Evolutionary conservation across 2,329 filamentous ascomycete species (phyloP).

Genomic region (Didymella pinodella): DNA sequence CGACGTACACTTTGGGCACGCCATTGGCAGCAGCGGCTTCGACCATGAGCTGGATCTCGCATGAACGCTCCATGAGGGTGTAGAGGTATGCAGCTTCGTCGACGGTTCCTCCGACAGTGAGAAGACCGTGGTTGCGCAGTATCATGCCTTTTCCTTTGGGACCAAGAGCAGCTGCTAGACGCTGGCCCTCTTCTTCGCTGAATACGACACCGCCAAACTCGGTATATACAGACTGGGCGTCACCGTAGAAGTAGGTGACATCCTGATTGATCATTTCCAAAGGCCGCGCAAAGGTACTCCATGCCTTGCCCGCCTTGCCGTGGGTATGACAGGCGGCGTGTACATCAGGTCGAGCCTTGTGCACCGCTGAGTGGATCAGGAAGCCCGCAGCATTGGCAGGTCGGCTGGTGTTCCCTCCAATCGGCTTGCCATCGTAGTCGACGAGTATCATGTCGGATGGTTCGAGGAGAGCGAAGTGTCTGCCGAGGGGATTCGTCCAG

Average conservation of each 20-base stretch:
- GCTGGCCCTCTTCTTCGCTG: constrained; percentile 68
- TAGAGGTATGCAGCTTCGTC: constrained; percentile 78
- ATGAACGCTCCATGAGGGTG: constrained; percentile 72
- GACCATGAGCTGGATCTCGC: constrained; percentile 71
- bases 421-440: constrained; percentile 67
- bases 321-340: constrained; percentile 75
- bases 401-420: constrained; percentile 67
- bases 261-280: constrained; percentile 77
- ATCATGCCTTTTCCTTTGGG: constrained; percentile 68
- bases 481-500: constrained; percentile 74
- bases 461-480: constrained; percentile 70
- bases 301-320: constrained; percentile 71
- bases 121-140: constrained; percentile 74
- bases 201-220: constrained; percentile 71
- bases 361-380: constrained; percentile 72
- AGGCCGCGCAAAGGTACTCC: constrained; percentile 69
- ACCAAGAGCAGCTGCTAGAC: constrained; percentile 70
- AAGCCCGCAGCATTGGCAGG: constrained; percentile 74
- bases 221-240: constrained; percentile 70
- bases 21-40: constrained; percentile 70
- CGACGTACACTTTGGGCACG: constrained; percentile 61
- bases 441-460: constrained; percentile 73
- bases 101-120: constrained; percentile 75
- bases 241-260: constrained; percentile 68
- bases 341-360: constrained; percentile 71